A percentile compares a stretch with the other conserved stretches of the same genome.
phyloP scores from a whole-genome alignment of 2,329 filamentous ascomycete genomes.

The Intubia oerlemansii region DNA sequence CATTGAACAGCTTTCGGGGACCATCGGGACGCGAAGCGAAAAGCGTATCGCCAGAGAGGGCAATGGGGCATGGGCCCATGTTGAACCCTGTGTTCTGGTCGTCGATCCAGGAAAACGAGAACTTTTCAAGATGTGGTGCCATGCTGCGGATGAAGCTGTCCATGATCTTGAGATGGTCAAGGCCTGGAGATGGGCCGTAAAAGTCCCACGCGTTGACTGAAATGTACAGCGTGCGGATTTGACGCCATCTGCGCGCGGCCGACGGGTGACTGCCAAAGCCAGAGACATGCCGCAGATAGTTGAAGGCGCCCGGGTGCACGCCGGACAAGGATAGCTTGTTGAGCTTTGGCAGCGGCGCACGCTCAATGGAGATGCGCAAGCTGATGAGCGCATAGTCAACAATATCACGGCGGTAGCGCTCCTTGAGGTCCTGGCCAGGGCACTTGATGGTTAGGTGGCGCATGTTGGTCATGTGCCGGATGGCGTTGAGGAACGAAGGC shows the following conservation, averaged over 20 bases:
- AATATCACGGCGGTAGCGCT: conserved; percentile 52
- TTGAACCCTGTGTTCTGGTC: conserved; percentile 8
- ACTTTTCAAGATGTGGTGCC: conserved; percentile 40
- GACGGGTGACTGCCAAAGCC: conserved; percentile 57
- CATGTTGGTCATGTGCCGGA: conserved; percentile 47
- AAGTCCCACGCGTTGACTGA: conserved; percentile 52
- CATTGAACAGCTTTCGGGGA: conserved; percentile 37
- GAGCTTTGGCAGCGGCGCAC: conserved; percentile 42
- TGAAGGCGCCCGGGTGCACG: conserved; percentile 54
- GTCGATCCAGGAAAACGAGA: conserved; percentile 61
- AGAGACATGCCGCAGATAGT: conserved; percentile 54
- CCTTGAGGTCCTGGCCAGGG: conserved; percentile 45
- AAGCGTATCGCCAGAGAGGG: conserved; percentile 48
- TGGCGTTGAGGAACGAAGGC: conserved; percentile 57
- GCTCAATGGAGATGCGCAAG: conserved; percentile 63
- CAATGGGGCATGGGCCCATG: conserved; percentile 54
- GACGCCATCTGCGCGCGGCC: conserved; percentile 51
- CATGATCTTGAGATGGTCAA: conserved; percentile 56
- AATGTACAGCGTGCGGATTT: conserved; percentile 54
- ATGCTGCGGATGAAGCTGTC: conserved; percentile 62
- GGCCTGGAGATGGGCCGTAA: conserved; percentile 32
- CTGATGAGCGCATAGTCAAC: conserved; percentile 84
- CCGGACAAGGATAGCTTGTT: conserved; percentile 49
- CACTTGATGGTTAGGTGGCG: conserved; percentile 57
- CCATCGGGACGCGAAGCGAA: conserved; percentile 33